Conservation (phyloP, 1,139 yeast species). For the Hanseniaspora uvarum region DNA sequence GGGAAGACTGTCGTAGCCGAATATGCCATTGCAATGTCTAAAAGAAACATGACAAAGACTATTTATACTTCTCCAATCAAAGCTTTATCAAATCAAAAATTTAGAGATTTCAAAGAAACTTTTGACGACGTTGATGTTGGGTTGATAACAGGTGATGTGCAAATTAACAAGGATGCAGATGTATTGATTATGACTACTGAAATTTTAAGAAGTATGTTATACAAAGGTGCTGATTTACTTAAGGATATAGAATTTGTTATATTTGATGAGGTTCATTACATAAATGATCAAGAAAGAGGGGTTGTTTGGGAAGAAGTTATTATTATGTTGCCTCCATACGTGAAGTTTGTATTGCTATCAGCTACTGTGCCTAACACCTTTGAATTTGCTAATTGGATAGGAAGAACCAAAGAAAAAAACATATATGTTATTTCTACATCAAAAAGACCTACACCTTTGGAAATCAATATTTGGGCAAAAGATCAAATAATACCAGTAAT, state of each 20-base stretch:
- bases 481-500: slow-evolving; percentile 60
- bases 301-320: slow-evolving; percentile 99
- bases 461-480: slow-evolving; percentile 74
- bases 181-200: slow-evolving; percentile 98
- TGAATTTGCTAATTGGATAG: slow-evolving; percentile 98
- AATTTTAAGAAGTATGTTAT: slow-evolving; percentile 85
- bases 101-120: slow-evolving; percentile 76
- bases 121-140: slow-evolving; percentile 64
- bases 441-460: slow-evolving; percentile 90
- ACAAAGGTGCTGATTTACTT: slow-evolving; percentile 90
- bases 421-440: slow-evolving; percentile 93
- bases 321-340: slow-evolving; percentile 91
- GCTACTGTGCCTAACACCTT: slow-evolving; percentile 97
- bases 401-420: slow-evolving; percentile 89
- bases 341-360: slow-evolving; percentile 73
- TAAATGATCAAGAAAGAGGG: slow-evolving; percentile 93
- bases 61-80: slow-evolving; percentile 90
- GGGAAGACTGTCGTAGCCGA: slow-evolving; percentile 92
- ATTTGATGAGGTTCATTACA: slow-evolving; percentile 95
- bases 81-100: slow-evolving; percentile 86
- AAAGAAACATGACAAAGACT: slow-evolving; percentile 80
- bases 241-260: slow-evolving; percentile 96
- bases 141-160: slow-evolving; percentile 94
- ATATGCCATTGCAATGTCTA: slow-evolving; percentile 88
- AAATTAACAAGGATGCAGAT: slow-evolving; percentile 92